Base-by-base conservation (phyloP, 2,329 filamentous ascomycete genomes). In the Capronia epimyces region DNA sequence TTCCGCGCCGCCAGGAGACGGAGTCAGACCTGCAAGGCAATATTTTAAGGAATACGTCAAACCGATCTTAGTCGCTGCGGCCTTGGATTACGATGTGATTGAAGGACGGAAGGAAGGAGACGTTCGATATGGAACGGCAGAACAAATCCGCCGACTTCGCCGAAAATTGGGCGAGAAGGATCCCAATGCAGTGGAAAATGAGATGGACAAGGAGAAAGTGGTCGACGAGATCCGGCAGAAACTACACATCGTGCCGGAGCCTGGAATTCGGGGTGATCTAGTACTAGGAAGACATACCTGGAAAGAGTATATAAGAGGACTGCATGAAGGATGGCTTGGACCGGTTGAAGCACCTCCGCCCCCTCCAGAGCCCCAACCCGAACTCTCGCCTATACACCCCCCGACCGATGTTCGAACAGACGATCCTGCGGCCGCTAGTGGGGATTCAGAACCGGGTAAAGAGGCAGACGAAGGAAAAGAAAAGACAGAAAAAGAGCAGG, bases 21-120 rank as follows among this genome's bases (percentile, higher is more conserved):
- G 88, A 3, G 72, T 97, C 47, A 80, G 89, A 50, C 71, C 81
- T 36, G 87, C 90, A n/a, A 86, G 95, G 62, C 89, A 97, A 61
- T 90, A 97, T 70, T 98, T 95, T 69, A 84, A 89, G 64, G 88
- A 95, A 67, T 98, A 96, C 66, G 81, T 96, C 37, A 97, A 97
- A 75, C 93, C 93, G 1, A 80, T 98, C 21, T 73, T 98, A 32
- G 87, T 93, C 3, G 86, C 89, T 2, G 91, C 88, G 1, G 90
- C 90, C 0, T 72, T 97, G 64, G 93, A 98, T 67, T 97, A 94
- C 83, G 91, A 96, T 63, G 94, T 96, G 50, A 80, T 97, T 4
- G 91, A 97, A 70, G 93, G 91, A 3, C 77, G 90, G 46, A 84
- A 85, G 65, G 87, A 96, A 72, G 93, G 93, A n/a, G 91, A 98